phyloP scores from a whole-genome alignment of 345 rosid species.

The Stellera chamaejasme region DNA sequence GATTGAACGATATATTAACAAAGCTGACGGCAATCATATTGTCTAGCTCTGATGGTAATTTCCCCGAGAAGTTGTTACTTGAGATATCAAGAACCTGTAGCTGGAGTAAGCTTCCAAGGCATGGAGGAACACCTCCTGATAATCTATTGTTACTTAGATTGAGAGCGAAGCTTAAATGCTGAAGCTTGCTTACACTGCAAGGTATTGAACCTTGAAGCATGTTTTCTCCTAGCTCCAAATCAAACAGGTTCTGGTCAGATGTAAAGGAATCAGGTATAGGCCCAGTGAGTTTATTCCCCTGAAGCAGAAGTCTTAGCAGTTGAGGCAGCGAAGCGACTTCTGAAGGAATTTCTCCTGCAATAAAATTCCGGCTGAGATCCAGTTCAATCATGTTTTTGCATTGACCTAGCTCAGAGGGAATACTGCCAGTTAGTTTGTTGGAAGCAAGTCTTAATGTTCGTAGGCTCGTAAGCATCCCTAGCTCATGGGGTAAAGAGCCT shows the following conservation, averaged over 20 bases:
- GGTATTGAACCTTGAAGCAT: constrained; percentile 29
- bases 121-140: constrained; percentile 28
- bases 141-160: constrained; percentile 30
- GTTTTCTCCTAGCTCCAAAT: constrained; percentile 31
- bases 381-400: constrained; percentile 26
- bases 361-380: constrained; percentile 23
- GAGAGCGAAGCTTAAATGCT: constrained; percentile 26
- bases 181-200: constrained; percentile 26
- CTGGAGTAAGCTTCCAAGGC: constrained; percentile 27
- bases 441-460: constrained; percentile 19
- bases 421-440: constrained; percentile 24
- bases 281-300: constrained; percentile 27
- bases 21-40: constrained; percentile 25
- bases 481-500: constrained; percentile 28
- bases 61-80: constrained; percentile 24
- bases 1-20: constrained; percentile 33
- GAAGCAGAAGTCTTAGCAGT: constrained; percentile 25
- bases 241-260: constrained; percentile 17
- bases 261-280: constrained; percentile 27
- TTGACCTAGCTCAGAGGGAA: constrained; percentile 22
- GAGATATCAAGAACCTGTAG: constrained; percentile 33
- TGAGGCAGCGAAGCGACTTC: constrained; percentile 17
- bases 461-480: constrained; percentile 27
- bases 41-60: constrained; percentile 24
- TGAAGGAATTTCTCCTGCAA: constrained; percentile 28